Base-by-base conservation (phyloP, 768 basidiomycete genomes). In the Cystofilobasidium capitatum region DNA sequence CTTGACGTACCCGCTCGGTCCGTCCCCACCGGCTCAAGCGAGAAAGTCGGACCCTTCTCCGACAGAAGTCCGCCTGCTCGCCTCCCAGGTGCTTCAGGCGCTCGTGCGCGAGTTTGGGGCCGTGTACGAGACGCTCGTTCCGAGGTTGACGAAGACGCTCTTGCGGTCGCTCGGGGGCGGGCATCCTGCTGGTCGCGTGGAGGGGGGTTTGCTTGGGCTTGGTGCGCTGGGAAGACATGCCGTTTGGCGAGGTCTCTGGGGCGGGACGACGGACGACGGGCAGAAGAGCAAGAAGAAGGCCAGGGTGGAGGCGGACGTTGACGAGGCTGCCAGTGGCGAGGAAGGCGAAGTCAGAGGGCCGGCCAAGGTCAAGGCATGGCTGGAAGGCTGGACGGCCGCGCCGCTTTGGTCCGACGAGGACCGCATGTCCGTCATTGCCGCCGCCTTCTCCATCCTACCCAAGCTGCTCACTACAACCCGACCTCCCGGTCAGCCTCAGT, bases 61-160 rank as follows among this genome's bases (percentile, higher is more conserved):
- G 0, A 64, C 64, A 7, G 83, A 85, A 47, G 81, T 96, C 39
- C 88, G 94, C 42, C 87, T 84, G 3, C 82, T 84, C 6, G 89
- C 94, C 4, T 83, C 91, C 1, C 86, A 91, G 70, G 89, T 89
- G 0, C 82, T 99, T 0, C 86, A 89, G 3, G 85, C 86, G 67
- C 80, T 97, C 2, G 73, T 72, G 24, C 57, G 60, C 55, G 66
- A 71, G 22, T 78, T 75, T 60, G 74, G 73, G 1, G 60, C 69
- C 20, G 71, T 71, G 13, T 77, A 77, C 65, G 73, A 76, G 22
- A 74, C 74, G 22, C 70, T 78, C 3, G 49, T 76, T 0, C 86
- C 88, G 35, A 87, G 94, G 17, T 87, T 97, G 58, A 89, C 92
- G 81, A 96, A 96, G 76, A 96, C 94, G 0, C 84, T 98, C 3